Evolutionary conservation across 257 asterid species (phyloP), one percentile per base, ranked within the genome.

Genomic region (Solanum etuberosum): DNA sequence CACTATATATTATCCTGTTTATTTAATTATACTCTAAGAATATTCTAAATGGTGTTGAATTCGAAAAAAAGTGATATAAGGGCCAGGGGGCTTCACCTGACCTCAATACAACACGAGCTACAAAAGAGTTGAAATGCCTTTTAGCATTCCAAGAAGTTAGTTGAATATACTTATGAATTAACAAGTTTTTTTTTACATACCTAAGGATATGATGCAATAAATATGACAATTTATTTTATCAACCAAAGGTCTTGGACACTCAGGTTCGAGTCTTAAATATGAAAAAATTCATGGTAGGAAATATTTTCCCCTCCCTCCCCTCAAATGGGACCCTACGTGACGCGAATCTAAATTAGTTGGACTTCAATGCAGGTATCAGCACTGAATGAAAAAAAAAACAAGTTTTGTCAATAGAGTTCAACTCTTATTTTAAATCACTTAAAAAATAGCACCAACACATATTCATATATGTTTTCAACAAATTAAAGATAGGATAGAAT

Each of bases 221-320:
- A 51, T 51, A 2, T 51, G 0, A 51, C 6, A 46, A 46, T 5
- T 48, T 1, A 1, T 54, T 54, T 54, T 2, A 16, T 18, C 2
- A 18, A 54, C 0, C 0, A 54, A 8, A 54, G 0, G 2, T 0
- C 0, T 54, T 20, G 0, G 0, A 20, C 2, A 7, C 0, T 54
- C 0, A 2, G 9, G 9, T 51, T 16, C 25, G 4, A 20, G n/a
- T 0, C 0, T 54, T 18, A 11, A 0, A 20, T 54, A 54, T 54
- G 57, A 48, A 48, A 54, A 6, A 1, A 1, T 54, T 54, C 0
- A 18, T 7, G 2, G 2, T 20, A 1, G 3, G 2, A 20, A 14
- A 54, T 18, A 0, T 1, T 54, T 54, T 0, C 0, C 25, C 51
- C n/a, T n/a, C n/a, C n/a, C n/a, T n/a, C n/a, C n/a, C n/a, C n/a